Percentiles rank a stretch among this genome's conserved stretches.
Conservation (phyloP, 2,329 filamentous ascomycete genomes). For the Stemphylium beticola region DNA sequence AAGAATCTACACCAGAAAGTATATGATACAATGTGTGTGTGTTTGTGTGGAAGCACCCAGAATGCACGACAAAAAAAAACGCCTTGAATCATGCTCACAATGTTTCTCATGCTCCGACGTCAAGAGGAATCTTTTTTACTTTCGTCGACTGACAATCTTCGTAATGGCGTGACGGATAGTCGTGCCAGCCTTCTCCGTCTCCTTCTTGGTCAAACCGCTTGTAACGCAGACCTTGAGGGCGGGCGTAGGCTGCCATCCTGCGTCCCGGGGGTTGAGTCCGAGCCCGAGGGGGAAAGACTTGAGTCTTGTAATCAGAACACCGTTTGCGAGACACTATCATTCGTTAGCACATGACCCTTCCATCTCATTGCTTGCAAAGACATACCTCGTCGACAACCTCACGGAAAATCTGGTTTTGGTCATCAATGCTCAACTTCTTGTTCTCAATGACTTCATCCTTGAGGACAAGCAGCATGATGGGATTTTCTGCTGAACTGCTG, state of each 20-base stretch:
- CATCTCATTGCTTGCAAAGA: constrained; percentile 5
- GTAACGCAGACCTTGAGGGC: constrained; percentile 93
- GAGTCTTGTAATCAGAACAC: constrained; percentile 85
- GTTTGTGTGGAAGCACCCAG: background rate
- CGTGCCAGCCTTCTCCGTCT: constrained; percentile 91
- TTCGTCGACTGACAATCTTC: constrained; percentile 75
- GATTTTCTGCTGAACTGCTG: constrained; percentile 82
- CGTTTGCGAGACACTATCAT: constrained; percentile 78
- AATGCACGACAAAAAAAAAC: background rate
- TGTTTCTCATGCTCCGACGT: background rate
- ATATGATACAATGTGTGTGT: constrained; percentile 5
- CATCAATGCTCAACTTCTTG: constrained; percentile 70
- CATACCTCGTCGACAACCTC: constrained; percentile 96
- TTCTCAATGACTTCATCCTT: constrained; percentile 81
- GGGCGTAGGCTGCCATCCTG: constrained; percentile 71
- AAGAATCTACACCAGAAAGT: background rate
- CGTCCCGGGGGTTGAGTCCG: constrained; percentile 70
- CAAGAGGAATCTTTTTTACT: constrained; percentile 22
- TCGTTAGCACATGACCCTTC: constrained; percentile 16
- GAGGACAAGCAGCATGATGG: constrained; percentile 80
- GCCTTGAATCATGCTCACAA: constrained; percentile 1
- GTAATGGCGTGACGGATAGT: constrained; percentile 91
- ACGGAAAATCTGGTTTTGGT: constrained; percentile 84
- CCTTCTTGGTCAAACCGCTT: constrained; percentile 86
- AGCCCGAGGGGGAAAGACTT: constrained; percentile 72